Evolutionary conservation across 306 rosid species (phyloP), one percentile per base, ranked within the genome.

Genomic region (Medicago arabica): DNA sequence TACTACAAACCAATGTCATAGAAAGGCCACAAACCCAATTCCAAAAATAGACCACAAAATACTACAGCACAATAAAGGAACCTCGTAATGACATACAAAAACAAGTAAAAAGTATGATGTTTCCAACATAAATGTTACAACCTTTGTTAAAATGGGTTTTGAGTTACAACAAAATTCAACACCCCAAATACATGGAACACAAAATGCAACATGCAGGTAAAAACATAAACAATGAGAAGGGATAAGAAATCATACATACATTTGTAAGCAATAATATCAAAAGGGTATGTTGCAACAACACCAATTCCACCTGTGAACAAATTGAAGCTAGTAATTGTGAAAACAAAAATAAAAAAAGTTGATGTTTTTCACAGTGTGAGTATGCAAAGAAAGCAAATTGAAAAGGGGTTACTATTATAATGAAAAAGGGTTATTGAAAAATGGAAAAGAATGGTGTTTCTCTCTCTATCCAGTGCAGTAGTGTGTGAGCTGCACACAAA

Each of bases 1-100:
- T 47, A 70, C 86, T 76, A 63, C 50, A 71, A 76, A 78, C 82
- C 86, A 87, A 83, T 89, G 89, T 83, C 85, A 79, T 59, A 69
- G 72, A 58, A 79, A 69, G 72, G 67, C 19, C 74, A 28, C 54
- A 68, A 81, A 65, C 86, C 78, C 80, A 79, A 46, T 54, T 72
- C 41, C 63, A 10, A 51, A 67, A 7, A 17, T 19, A 51, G 71
- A 64, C 4, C 86, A 65, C 69, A 65, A 75, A 83, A 62, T 55
- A 71, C 83, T 67, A 58, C 34, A 76, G 63, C 36, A 75, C 47
- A 60, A 72, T 31, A 49, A 23, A 54, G 10, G 25, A 34, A 49
- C 51, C 82, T 11, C 67, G 72, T 67, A 69, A 59, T 21, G 71
- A 50, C 74, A 83, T 3, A 18, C 8, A 31, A 2, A 15, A 54